Evolutionary conservation across 495 filamentous ascomycete species (phyloP).

Genomic region (Aspergillus funiculosus): DNA sequence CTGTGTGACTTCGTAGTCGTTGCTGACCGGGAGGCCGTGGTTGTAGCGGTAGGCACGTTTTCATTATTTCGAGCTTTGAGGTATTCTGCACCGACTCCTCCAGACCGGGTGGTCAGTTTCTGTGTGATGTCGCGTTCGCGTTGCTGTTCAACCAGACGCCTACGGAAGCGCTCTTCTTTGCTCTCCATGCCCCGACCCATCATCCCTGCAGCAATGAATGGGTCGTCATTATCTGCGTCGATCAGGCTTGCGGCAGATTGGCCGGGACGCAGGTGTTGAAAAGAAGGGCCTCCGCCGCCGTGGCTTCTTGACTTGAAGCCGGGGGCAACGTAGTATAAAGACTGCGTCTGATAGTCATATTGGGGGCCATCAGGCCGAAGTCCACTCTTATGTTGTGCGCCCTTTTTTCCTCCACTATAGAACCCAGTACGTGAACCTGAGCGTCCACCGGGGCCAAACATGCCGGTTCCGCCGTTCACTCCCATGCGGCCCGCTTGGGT

Average conservation of each 20-base stretch:
- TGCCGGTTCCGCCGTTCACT: conserved; percentile 56
- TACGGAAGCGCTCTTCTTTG: conserved; percentile 63
- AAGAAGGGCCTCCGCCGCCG: conserved; percentile 19
- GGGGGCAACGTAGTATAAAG: conserved; percentile 53
- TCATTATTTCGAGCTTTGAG: conserved; percentile 46
- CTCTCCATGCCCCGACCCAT: conserved; percentile 43
- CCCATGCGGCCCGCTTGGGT: conserved; percentile 69
- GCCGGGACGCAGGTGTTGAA: conserved; percentile 23
- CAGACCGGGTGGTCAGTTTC: conserved; percentile 54
- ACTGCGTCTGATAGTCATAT: conserved; percentile 57
- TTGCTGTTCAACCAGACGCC: conserved; percentile 63
- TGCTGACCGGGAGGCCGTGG: not conserved
- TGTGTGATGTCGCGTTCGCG: conserved; percentile 76
- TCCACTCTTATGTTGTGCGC: conserved; percentile 29
- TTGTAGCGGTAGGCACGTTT: conserved; percentile 11
- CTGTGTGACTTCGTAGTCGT: conserved; percentile 1
- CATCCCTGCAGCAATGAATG: conserved; percentile 45
- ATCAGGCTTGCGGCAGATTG: conserved; percentile 57
- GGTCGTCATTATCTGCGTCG: conserved; percentile 60
- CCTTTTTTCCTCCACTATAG: conserved; percentile 39
- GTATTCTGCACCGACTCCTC: conserved; percentile 72
- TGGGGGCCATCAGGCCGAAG: conserved; percentile 42
- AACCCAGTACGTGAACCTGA: conserved; percentile 41
- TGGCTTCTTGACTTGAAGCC: conserved; percentile 28
- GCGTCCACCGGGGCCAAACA: conserved; percentile 45